Evolutionary conservation across 768 basidiomycete genomes (phyloP).

Genomic region (Leucogyrophana mollusca): DNA sequence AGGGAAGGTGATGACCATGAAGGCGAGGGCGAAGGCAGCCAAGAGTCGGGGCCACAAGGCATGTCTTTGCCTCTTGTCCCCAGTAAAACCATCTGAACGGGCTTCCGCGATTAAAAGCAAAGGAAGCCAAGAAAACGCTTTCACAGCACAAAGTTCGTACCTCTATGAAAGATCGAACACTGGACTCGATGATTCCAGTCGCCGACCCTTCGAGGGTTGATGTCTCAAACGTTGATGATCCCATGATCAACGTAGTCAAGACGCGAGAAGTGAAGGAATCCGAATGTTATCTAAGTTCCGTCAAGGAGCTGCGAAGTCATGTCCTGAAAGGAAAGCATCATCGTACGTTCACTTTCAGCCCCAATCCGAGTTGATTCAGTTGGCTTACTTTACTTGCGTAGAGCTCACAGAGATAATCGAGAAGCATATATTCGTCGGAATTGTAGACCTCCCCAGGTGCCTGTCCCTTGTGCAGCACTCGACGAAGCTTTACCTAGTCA

Average conservation of each 20-base stretch:
- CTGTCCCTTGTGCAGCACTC: slow-evolving; percentile 84
- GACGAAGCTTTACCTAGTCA: slow-evolving; percentile 87
- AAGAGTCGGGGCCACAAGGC: slow-evolving; percentile 12
- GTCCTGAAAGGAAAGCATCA: slow-evolving; percentile 63
- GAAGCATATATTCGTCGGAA: slow-evolving; percentile 89
- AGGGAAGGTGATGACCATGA: slow-evolving; percentile 39
- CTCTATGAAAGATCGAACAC: slow-evolving; percentile 80
- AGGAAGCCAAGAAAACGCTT: slow-evolving; percentile 45
- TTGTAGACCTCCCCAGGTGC: slow-evolving; percentile 73
- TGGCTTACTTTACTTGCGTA: slow-evolving; percentile 27
- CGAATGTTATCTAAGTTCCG: slow-evolving; percentile 72
- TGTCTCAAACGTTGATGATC: slow-evolving; percentile 12
- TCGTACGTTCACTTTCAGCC: slow-evolving; percentile 49
- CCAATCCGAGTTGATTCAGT: no score
- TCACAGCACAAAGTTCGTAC: slow-evolving; percentile 94
- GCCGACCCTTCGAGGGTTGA: slow-evolving; percentile 49
- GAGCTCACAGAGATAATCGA: slow-evolving; percentile 81
- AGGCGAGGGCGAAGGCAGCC: slow-evolving; percentile 21
- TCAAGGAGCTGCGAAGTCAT: slow-evolving; percentile 60
- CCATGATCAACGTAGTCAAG: slow-evolving; percentile 22
- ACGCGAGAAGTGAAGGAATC: slow-evolving; percentile 69
- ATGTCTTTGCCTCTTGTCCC: no score
- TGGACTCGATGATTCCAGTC: slow-evolving; percentile 93
- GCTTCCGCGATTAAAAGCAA: not conserved
- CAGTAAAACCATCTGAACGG: no score